Evolutionary conservation across 768 basidiomycete species (phyloP).

Genomic region (Candolleomyces efflorescens): DNA sequence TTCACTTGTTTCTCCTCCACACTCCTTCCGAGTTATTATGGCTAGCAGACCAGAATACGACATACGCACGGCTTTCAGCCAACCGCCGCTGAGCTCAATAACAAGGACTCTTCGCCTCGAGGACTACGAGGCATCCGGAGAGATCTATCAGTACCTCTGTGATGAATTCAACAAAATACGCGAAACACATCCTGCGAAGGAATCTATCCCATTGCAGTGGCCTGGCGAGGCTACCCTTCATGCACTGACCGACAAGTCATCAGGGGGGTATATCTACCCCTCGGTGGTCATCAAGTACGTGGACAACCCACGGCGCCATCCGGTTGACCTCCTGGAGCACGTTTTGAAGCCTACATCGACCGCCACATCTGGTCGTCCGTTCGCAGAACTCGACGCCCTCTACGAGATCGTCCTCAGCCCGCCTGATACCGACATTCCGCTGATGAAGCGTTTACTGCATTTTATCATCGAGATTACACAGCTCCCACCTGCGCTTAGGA

Average conservation of each 20-base stretch:
- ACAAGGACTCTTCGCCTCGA: neutral
- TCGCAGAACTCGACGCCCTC: slow-evolving; percentile 5
- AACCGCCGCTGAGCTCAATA: neutral
- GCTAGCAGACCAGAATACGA: slow-evolving; percentile 11
- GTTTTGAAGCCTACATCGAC: neutral
- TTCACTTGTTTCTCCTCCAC: neutral
- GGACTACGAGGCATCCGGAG: neutral
- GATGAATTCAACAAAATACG: neutral
- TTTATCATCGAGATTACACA: neutral
- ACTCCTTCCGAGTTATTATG: neutral
- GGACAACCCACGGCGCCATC: slow-evolving; percentile 3
- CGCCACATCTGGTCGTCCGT: neutral
- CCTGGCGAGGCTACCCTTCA: neutral
- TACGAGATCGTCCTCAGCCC: slow-evolving; percentile 1
- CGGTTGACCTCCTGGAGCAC: neutral
- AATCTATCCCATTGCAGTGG: neutral
- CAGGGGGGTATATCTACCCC: neutral
- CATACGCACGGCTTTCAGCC: neutral
- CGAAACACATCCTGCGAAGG: neutral
- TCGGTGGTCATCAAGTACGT: slow-evolving; percentile 3
- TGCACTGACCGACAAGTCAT: neutral
- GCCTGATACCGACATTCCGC: neutral
- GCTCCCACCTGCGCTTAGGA: too few relatives aligned
- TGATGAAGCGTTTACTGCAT: neutral
- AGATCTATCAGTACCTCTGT: neutral